Percentiles rank a stretch among this genome's conserved stretches.
phyloP scores from a whole-genome alignment of 192 early-diverging fungal genomes.

The Dimargaris verticillata region DNA sequence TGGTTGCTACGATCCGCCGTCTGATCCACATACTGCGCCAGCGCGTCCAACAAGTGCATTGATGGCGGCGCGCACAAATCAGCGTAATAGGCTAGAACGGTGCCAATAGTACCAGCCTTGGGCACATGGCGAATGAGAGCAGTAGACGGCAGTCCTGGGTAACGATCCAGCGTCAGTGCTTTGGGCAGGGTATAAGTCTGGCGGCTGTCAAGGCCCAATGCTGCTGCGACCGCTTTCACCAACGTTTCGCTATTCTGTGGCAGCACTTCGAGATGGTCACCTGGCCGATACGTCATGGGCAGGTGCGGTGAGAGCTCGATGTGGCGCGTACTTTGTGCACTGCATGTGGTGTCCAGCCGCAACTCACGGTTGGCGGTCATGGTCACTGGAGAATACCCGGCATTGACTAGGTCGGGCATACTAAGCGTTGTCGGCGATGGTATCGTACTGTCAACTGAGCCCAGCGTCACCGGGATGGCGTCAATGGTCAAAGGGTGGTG shows the following conservation, averaged over 20 bases:
- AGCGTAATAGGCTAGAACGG: neutral
- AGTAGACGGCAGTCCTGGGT: neutral
- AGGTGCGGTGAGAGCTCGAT: neutral
- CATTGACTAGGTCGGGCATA: neutral
- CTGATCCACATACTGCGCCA: neutral
- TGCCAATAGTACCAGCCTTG: neutral
- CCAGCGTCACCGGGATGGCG: neutral
- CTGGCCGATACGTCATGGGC: slow-evolving; percentile 2
- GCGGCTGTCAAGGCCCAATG: slow-evolving; percentile 5
- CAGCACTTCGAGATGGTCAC: slow-evolving; percentile 12
- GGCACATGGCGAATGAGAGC: neutral
- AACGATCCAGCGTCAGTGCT: neutral
- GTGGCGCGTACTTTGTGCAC: neutral
- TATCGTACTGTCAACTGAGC: neutral
- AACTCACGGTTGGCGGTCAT: slow-evolving; percentile 5
- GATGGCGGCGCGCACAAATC: neutral
- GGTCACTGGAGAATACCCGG: neutral
- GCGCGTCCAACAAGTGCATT: neutral
- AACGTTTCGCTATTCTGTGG: slow-evolving; percentile 1
- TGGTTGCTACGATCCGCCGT: neutral
- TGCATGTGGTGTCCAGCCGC: neutral
- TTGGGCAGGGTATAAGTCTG: neutral
- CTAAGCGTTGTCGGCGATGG: neutral
- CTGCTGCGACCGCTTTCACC: neutral
- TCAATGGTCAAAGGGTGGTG: neutral